Conservation (phyloP, 2,329 filamentous ascomycete species). For the Penicillium verrucosum region DNA sequence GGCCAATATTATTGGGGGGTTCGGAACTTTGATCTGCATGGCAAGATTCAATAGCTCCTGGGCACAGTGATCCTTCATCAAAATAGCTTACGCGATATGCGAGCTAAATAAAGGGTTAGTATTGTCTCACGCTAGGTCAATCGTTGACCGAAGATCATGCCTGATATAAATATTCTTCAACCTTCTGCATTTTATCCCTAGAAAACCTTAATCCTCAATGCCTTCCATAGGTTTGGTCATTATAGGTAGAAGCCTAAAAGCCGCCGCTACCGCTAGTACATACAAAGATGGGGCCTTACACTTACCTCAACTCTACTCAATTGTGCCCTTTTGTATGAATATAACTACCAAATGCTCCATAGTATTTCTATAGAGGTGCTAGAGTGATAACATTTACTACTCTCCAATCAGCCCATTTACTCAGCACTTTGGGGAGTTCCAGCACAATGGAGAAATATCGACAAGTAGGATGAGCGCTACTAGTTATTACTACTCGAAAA, state of each 20-base stretch:
- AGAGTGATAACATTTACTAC: neutral
- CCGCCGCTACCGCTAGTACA: neutral
- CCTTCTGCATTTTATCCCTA: neutral
- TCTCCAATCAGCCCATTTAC: neutral
- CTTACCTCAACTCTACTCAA: too few relatives aligned
- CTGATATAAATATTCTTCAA: neutral
- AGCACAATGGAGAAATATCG: neutral
- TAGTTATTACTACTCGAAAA: neutral
- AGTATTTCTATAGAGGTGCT: neutral
- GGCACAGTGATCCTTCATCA: neutral
- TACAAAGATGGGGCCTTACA: neutral
- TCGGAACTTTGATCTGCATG: conserved; percentile 11
- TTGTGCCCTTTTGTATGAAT: neutral
- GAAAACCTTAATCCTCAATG: neutral
- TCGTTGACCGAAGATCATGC: neutral
- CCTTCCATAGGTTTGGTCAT: neutral
- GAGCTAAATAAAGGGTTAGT: neutral
- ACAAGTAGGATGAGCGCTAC: neutral
- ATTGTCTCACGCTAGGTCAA: neutral
- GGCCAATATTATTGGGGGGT: conserved; percentile 8
- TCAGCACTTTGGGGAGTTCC: neutral
- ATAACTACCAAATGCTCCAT: neutral
- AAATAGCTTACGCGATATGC: neutral
- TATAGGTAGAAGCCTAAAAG: neutral
- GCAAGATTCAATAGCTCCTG: conserved; percentile 4